Conservation (phyloP, 495 filamentous ascomycete species). For the Penicillium psychrofluorescens region DNA sequence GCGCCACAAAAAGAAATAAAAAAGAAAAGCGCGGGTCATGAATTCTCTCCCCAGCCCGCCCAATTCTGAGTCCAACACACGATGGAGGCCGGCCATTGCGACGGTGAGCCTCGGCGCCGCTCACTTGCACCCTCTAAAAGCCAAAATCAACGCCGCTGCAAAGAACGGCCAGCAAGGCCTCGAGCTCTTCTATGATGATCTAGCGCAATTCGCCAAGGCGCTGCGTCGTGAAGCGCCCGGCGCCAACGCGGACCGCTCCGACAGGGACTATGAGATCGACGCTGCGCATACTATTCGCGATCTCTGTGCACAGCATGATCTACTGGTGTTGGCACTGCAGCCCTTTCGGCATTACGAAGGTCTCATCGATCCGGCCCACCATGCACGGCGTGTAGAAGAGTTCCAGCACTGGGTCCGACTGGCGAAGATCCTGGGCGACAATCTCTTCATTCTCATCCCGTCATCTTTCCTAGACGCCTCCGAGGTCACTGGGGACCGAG, state of each 20-base stretch:
- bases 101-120: conserved; percentile 17
- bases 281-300: conserved; percentile 49
- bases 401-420: conserved; percentile 58
- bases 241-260: conserved; percentile 2
- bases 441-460: conserved; percentile 60
- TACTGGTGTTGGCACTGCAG: conserved; percentile 58
- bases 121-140: conserved; percentile 9
- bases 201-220: conserved; percentile 14
- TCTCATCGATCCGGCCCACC: conserved; percentile 47
- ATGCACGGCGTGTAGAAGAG: conserved; percentile 45
- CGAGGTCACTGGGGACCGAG: conserved; percentile 44
- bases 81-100: conserved; percentile 20
- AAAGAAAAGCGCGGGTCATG: conserved; percentile 4
- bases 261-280: conserved; percentile 20
- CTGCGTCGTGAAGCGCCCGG: conserved; percentile 5
- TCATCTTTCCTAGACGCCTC: conserved; percentile 52
- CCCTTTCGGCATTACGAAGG: conserved; percentile 73
- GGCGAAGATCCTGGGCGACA: conserved; percentile 45
- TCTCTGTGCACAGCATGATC: conserved; percentile 44
- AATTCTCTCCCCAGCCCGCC: conserved; percentile 10
- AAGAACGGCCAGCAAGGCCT: conserved; percentile 12
- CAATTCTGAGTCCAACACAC: conserved; percentile 2
- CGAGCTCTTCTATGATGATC: conserved; percentile 22
- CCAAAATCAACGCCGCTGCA: conserved; percentile 18
- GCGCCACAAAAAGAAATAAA: too few species aligned